phyloP scores from a whole-genome alignment of 495 filamentous ascomycete species.

The Rhypophila decipiens region DNA sequence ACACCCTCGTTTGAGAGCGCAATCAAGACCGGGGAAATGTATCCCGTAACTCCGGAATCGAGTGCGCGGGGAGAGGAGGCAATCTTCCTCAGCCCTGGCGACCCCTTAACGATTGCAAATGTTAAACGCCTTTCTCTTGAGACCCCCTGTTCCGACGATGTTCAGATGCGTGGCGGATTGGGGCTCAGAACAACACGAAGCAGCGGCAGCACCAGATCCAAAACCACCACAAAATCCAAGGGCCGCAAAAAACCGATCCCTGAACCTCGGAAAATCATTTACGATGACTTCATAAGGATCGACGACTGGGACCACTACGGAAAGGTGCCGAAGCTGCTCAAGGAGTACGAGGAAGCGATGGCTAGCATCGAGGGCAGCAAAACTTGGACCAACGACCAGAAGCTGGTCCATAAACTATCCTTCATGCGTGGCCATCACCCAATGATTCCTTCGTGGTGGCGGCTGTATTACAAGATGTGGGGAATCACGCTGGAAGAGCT shows the following conservation, averaged over 20 bases:
- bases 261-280: too few relatives aligned
- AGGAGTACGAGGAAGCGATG: conserved; percentile 14
- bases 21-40: too few relatives aligned
- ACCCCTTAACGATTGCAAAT: background rate
- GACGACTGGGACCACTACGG: conserved; percentile 25
- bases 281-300: conserved; percentile 11
- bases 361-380: conserved; percentile 15
- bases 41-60: too few relatives aligned
- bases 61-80: too few relatives aligned
- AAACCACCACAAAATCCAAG: too few relatives aligned
- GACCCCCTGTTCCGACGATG: too few relatives aligned
- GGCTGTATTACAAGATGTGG: conserved; percentile 24
- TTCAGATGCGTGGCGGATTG: too few relatives aligned
- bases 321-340: conserved; percentile 6
- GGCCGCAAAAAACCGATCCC: too few relatives aligned
- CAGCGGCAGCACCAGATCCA: too few relatives aligned
- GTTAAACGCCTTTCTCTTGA: background rate
- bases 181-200: too few relatives aligned
- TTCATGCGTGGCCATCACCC: conserved; percentile 26
- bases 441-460: conserved; percentile 26
- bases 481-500: conserved; percentile 19
- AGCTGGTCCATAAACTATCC: conserved; percentile 21
- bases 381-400: conserved; percentile 22
- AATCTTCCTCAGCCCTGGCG: background rate
- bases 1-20: too few relatives aligned